Percentiles rank a stretch among this genome's conserved stretches.
Evolutionary conservation across 2,329 filamentous ascomycete genomes (phyloP).

Genomic region (Talaromyces sp.): DNA sequence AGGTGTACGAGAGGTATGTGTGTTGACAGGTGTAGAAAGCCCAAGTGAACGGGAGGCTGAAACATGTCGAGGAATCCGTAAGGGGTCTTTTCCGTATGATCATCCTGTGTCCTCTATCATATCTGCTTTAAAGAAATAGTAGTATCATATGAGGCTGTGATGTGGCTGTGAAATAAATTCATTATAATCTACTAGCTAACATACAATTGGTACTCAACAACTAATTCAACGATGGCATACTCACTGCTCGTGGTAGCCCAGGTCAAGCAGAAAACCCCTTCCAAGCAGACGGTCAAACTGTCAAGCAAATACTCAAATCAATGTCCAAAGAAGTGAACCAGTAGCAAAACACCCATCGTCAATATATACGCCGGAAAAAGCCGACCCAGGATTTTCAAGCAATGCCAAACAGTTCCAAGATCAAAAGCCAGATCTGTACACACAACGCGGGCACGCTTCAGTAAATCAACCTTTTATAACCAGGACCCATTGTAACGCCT

Average conservation of each 20-base stretch:
- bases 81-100: not conserved
- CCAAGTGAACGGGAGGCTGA: conserved; percentile 1
- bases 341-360: conserved; percentile 11
- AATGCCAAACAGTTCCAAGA: conserved; percentile 15
- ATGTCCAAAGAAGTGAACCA: conserved; percentile 7
- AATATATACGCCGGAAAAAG: conserved; percentile 13
- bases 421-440: conserved; percentile 16
- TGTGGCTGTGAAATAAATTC: conserved; percentile 5
- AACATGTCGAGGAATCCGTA: not conserved
- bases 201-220: conserved; percentile 11
- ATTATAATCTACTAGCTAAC: conserved; percentile 18
- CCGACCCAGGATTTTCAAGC: conserved; percentile 17
- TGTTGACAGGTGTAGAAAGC: not conserved
- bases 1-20: not conserved
- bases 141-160: not conserved
- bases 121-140: not conserved
- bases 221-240: not conserved
- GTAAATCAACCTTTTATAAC: conserved; percentile 25
- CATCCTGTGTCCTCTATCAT: not conserved
- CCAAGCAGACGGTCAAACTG: conserved; percentile 1
- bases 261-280: not conserved
- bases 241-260: not conserved
- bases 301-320: not conserved
- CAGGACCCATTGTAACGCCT: conserved; percentile 23
- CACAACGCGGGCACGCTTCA: conserved; percentile 16